Percentiles rank a stretch among this genome's conserved stretches.
Conservation (phyloP, 148 eudicot genomes). For the Camellia sinensis region DNA sequence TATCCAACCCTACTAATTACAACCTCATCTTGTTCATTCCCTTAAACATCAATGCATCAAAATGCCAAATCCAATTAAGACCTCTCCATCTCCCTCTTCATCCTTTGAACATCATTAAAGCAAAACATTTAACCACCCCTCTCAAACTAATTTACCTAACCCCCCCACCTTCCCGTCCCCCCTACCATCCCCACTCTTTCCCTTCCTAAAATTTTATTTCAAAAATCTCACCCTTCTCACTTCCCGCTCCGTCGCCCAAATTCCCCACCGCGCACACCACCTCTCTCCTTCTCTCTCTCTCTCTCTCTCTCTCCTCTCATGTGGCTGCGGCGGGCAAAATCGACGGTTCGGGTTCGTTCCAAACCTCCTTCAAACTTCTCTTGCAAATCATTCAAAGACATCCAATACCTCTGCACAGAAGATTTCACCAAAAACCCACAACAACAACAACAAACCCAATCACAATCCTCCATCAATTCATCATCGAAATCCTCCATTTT, state of each 20-base stretch:
- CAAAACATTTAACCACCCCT: neutral
- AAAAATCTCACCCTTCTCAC: neutral
- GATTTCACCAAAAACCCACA: neutral
- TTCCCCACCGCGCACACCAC: neutral
- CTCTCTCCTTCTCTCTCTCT: conserved; percentile 5
- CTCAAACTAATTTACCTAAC: conserved; percentile 18
- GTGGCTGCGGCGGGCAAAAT: conserved; percentile 51
- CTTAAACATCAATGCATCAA: neutral
- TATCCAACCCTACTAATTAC: neutral
- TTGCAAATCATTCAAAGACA: conserved; percentile 75
- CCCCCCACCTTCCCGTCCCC: neutral
- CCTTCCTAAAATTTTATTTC: neutral
- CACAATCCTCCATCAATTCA: too few species aligned
- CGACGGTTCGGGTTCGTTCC: conserved; percentile 26
- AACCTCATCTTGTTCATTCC: neutral
- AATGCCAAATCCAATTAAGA: neutral
- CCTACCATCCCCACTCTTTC: neutral
- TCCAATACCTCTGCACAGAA: conserved; percentile 45
- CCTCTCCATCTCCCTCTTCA: neutral
- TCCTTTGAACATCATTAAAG: neutral
- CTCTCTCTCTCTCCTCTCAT: conserved; percentile 22
- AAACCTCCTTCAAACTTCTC: conserved; percentile 25
- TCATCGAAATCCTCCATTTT: conserved; percentile 38
- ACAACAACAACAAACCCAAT: neutral
- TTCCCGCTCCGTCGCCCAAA: neutral